These are phyloP conservation scores for Phytophthora litchii DNA, from an alignment of 352 stramenopile genomes.

Conservation along the genomic window DNA sequence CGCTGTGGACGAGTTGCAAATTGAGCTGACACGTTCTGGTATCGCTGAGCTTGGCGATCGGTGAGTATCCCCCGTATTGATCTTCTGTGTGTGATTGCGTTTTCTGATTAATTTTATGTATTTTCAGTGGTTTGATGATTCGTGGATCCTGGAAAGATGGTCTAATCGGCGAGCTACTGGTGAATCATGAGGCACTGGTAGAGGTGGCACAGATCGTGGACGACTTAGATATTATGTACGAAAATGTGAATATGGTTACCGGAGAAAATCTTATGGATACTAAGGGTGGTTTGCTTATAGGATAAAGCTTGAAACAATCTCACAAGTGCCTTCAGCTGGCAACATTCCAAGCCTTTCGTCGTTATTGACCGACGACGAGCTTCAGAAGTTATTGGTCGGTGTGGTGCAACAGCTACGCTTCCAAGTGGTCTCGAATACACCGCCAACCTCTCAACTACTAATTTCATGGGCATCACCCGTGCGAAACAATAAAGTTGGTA, in stretches of 20 bases:
- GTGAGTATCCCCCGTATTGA: constrained; percentile 25
- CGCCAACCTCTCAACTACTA: constrained; percentile 13
- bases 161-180: constrained; percentile 35
- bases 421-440: constrained; percentile 26
- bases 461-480: constrained; percentile 26
- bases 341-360: constrained; percentile 76
- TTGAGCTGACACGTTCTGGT: constrained; percentile 44
- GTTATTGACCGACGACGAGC: constrained; percentile 63
- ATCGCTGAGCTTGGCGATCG: constrained; percentile 46
- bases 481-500: not conserved
- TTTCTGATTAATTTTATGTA: constrained; percentile 5
- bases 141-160: constrained; percentile 48
- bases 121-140: constrained; percentile 58
- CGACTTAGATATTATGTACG: constrained; percentile 77
- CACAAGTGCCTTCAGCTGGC: constrained; percentile 40
- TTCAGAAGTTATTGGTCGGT: constrained; percentile 62
- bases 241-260: not conserved
- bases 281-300: constrained; percentile 31
- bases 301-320: constrained; percentile 79
- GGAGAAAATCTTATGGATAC: not conserved
- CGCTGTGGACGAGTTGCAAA: constrained; percentile 62
- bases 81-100: not conserved
- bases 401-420: constrained; percentile 63
- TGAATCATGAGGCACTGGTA: constrained; percentile 41
- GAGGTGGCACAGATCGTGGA: constrained; percentile 65